phyloP scores from a whole-genome alignment of 331 rosid species.

The Malus hybrid region DNA sequence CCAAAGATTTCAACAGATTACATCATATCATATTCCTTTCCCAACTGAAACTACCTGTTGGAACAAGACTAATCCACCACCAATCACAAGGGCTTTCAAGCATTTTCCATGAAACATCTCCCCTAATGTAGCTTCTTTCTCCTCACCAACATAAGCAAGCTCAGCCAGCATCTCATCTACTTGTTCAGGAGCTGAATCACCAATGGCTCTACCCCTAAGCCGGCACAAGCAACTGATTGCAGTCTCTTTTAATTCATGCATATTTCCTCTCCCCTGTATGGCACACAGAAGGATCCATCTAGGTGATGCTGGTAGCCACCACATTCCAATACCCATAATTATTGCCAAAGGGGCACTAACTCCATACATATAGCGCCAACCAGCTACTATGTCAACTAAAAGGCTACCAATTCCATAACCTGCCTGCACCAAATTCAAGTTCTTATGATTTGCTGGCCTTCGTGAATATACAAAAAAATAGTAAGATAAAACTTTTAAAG shows the following conservation, averaged over 20 bases:
- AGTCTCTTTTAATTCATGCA: slow-evolving; percentile 33
- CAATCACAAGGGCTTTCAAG: slow-evolving; percentile 67
- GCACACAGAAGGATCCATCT: slow-evolving; percentile 84
- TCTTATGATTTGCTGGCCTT: background rate
- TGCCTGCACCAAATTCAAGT: slow-evolving; percentile 38
- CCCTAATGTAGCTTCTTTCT: slow-evolving; percentile 45
- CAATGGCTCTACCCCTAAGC: slow-evolving; percentile 53
- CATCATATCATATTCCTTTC: slow-evolving; percentile 15
- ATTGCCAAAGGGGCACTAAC: slow-evolving; percentile 57
- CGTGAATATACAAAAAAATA: background rate
- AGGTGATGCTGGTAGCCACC: slow-evolving; percentile 88
- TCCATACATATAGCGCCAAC: slow-evolving; percentile 92
- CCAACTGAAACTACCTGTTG: slow-evolving; percentile 65
- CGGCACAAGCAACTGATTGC: slow-evolving; percentile 49
- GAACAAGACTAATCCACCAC: slow-evolving; percentile 81
- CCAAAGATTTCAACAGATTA: slow-evolving; percentile 8
- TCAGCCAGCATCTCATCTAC: slow-evolving; percentile 78
- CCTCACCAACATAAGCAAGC: slow-evolving; percentile 62
- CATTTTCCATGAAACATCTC: slow-evolving; percentile 80
- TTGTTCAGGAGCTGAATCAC: slow-evolving; percentile 51
- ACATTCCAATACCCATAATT: slow-evolving; percentile 86
- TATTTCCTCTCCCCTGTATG: slow-evolving; percentile 65
- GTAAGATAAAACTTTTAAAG: background rate
- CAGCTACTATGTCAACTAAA: slow-evolving; percentile 53
- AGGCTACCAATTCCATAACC: slow-evolving; percentile 89